phyloP scores from a whole-genome alignment of 2,329 filamentous ascomycete species.

The Ophiocordyceps sinensis region DNA sequence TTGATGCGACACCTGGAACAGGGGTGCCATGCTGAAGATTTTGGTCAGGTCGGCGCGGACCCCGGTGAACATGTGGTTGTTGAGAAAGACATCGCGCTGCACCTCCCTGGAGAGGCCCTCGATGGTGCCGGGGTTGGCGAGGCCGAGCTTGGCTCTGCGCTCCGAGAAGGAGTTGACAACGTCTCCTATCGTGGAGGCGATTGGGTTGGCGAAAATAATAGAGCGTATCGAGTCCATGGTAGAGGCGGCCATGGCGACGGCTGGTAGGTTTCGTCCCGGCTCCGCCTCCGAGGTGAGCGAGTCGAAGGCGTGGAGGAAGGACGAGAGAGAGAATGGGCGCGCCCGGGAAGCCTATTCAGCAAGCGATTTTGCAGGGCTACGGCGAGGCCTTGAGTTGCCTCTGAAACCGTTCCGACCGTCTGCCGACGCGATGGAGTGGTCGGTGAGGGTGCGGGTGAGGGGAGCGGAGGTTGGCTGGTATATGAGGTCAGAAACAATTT shows the following conservation, averaged over 20 bases:
- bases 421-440: conserved; percentile 17
- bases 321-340: background rate
- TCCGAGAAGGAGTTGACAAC: conserved; percentile 71
- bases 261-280: conserved; percentile 7
- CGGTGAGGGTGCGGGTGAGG: conserved; percentile 8
- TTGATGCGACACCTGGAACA: conserved; percentile 96
- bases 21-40: conserved; percentile 79
- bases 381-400: conserved; percentile 5
- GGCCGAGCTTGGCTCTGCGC: conserved; percentile 72
- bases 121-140: conserved; percentile 84
- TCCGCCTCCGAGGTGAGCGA: conserved; percentile 8
- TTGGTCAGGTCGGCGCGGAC: conserved; percentile 94
- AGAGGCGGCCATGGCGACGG: conserved; percentile 34
- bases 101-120: conserved; percentile 86
- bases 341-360: background rate
- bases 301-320: background rate
- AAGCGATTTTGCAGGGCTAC: conserved; percentile 7
- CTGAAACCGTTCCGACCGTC: conserved; percentile 4
- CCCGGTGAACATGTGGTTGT: conserved; percentile 93
- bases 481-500: conserved; percentile 21
- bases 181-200: conserved; percentile 57
- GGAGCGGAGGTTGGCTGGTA: conserved; percentile 5
- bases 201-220: conserved; percentile 60
- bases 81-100: conserved; percentile 89
- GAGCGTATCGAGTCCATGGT: conserved; percentile 38